These are phyloP conservation scores for Salix caprea DNA, from an alignment of 345 rosid genomes.

Conservation along the genomic window DNA sequence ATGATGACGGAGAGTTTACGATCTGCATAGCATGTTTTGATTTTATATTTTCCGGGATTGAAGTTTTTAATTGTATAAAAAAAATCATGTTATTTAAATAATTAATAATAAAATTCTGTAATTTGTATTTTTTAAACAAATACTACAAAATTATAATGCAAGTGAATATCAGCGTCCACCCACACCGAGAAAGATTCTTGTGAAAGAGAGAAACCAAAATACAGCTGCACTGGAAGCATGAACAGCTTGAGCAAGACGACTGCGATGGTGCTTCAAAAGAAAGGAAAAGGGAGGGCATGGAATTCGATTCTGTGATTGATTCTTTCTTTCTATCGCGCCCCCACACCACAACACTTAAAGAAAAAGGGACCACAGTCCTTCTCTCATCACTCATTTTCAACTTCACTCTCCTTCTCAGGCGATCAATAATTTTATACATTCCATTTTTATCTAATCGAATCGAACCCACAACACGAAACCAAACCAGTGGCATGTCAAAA, in stretches of 20 bases:
- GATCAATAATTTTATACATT: neutral
- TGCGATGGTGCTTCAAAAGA: neutral
- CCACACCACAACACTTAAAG: neutral
- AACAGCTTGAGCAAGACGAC: neutral
- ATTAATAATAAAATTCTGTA: too few relatives aligned
- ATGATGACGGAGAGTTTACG: too few relatives aligned
- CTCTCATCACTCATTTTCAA: neutral
- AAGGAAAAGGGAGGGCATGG: conserved; percentile 15
- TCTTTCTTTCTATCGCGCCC: neutral
- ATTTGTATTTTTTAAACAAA: too few relatives aligned
- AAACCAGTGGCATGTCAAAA: neutral
- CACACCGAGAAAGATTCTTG: too few relatives aligned
- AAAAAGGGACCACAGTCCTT: neutral
- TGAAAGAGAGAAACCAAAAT: too few relatives aligned
- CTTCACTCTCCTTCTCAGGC: neutral
- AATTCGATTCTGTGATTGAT: conserved; percentile 34
- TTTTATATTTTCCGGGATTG: too few relatives aligned
- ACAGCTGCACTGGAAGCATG: neutral
- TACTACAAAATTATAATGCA: too few relatives aligned
- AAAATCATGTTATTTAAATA: too few relatives aligned
- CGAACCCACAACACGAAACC: neutral
- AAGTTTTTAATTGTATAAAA: too few relatives aligned
- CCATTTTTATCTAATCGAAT: neutral
- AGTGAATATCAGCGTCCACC: too few relatives aligned
- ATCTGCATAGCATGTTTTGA: too few relatives aligned